Base-by-base conservation (phyloP, 176 grass and related monocot species). In the Rhynchospora tenuis region DNA sequence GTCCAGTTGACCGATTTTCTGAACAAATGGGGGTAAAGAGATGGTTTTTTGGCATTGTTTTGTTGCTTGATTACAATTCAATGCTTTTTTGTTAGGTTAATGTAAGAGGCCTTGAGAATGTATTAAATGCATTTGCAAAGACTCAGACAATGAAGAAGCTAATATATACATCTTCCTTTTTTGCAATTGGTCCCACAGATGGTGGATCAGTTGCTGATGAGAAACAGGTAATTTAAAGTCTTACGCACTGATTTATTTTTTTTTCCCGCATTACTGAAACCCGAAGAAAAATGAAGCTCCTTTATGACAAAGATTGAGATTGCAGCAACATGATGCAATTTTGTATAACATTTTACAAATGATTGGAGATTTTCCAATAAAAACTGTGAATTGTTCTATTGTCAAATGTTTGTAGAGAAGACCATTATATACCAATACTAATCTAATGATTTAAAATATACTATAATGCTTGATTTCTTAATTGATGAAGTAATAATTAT, bases 201-300 rank as follows among this genome's bases (percentile, higher is more conserved):
- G 93, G 96, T 85, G 93, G 96, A 15, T 93, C 89, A 64, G 83
- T 99, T 50, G 85, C 91, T 73, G 96, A 95, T n/a, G 96, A 99
- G 86, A 90, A 84, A 62, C 96, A 95, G 91, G 96, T 93, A 48
- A 47, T 42, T 71, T 50, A 14, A 72, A 86, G 47, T 42, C 73
- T 2, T 48, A 68, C 2, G 80, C 24, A 12, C 51, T 58, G 6
- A 14, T 56, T 80, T 55, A 29, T 79, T 9, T 2, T 11, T 66
- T 50, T 79, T 54, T 2, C 24, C 6, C 3, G 45, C 46, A 75
- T 73, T 54, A 27, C 23, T 28, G 27, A 50, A 52, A 28, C 2
- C 4, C 7, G 26, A 75, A 27, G 23, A 22, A 75, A 75, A 54
- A 13, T 24, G 24, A 7, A 75, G 54, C 23, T 54, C 47, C 14